Evolutionary conservation across 2,329 filamentous ascomycete species (phyloP), one percentile per base, ranked within the genome.

Genomic region (Paraconiothyrium brasiliense): DNA sequence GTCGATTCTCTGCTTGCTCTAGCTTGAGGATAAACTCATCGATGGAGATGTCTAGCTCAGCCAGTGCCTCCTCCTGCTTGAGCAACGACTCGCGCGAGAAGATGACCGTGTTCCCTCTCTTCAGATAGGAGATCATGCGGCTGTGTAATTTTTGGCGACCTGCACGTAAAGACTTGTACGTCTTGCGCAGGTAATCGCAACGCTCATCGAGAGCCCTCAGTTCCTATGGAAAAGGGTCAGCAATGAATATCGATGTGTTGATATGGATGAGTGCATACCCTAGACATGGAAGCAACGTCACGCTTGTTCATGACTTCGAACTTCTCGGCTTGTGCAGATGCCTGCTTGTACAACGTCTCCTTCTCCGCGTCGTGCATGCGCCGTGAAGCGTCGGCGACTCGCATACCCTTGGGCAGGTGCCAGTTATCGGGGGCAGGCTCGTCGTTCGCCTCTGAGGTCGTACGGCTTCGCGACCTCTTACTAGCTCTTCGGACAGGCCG

Each of bases 21-120:
- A 94, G 85, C 80, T 94, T 94, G 68, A 81, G 84, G 52, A 92
- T 88, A 89, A 92, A 94, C 73, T 93, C 90, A 70, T 94, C 92
- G 65, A 94, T 94, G 2, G 89, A 91, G 16, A 85, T 81, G 72
- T 94, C 91, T 7, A 94, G 85, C 75, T 93, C 91, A 1, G 89
- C 87, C 11, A 94, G 83, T 1, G 90, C 90, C 77, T 94, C 91
- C 76, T 94, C 91, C 74, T 94, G 91, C 80, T 90, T 92, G 46
- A 94, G 83, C 76, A 94, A 87, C 22, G 88, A 89, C 63, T 93
- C 90, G 65, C 89, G 85, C 66, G 88, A 92, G 75, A 93, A 92
- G 66, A 87, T 89, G 59, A 89, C 87, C 5, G 87, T 86, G 35
- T 90, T 87, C 9, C 90, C 88, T 20, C 89, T 90, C 54, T 90